Base-by-base conservation (phyloP, 345 rosid genomes). In the Hirschfeldia incana region DNA sequence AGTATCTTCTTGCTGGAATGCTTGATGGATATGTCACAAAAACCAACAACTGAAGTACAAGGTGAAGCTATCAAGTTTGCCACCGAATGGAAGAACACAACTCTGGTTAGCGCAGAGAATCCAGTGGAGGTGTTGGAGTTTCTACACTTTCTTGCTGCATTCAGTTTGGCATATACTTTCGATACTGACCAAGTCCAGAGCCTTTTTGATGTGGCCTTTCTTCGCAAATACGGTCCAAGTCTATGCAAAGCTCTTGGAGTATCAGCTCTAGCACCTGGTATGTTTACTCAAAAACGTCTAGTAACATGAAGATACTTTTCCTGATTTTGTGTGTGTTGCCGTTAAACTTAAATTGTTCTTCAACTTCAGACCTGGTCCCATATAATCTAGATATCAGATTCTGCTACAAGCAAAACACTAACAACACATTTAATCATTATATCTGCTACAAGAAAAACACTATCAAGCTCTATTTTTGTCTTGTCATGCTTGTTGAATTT, bases 1-100 rank as follows among this genome's bases (percentile, higher is more conserved):
- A 88, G 87, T 74, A 76, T 87, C 16, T 70, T 83, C 36, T 79
- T 91, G 71, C 64, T 89, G 5, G 89, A 91, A 81, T 85, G 81
- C 55, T 65, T 91, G 75, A 67, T 80, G 84, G 81, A 73, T 67
- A 66, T 87, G 33, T 59, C 87, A 16, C 82, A 87, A 2, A 64
- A 76, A 26, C 84, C 85, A 27, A 74, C 15, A 28, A 73, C 80
- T 33, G 59, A 67, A 30, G 81, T 84, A 27, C 79, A 69, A 63
- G 72, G 27, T 17, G 84, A 85, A 80, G 96, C 90, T 6, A 57
- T 70, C 42, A 80, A 66, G 61, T 65, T 85, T 34, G 89, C 89
- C 29, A 61, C 32, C 46, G 77, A 72, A 59, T 87, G 91, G 87
- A 85, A 79, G 77, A 59, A 75, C 21, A 87, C 73, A 73, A 80